Evolutionary conservation across 768 basidiomycete species (phyloP).

Genomic region (Podaxis pistillaris): DNA sequence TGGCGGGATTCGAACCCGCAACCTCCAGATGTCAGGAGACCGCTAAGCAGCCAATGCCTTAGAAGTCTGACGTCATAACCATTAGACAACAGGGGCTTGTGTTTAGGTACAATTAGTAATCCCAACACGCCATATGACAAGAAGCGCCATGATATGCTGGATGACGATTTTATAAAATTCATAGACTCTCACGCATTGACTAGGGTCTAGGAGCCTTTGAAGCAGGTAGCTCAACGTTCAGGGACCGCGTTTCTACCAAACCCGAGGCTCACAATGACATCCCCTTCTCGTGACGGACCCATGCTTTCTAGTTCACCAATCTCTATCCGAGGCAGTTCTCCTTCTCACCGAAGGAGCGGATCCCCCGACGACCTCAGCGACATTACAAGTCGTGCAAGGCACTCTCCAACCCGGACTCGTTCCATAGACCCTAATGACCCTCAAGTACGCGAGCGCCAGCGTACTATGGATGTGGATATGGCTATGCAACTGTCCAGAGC

Average conservation of each 20-base stretch:
- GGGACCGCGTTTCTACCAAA: not conserved
- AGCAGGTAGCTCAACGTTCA: not conserved
- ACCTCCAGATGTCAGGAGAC: constrained; percentile 60
- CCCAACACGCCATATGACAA: not conserved
- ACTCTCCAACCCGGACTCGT: constrained; percentile 61
- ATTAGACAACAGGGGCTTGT: constrained; percentile 80
- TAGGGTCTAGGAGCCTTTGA: not conserved
- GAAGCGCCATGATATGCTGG: not conserved
- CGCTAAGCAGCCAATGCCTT: constrained; percentile 20
- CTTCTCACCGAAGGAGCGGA: constrained; percentile 36
- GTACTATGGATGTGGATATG: constrained; percentile 94
- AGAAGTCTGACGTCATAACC: constrained; percentile 93
- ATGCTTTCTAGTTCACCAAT: constrained; percentile 40
- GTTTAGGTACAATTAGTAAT: not conserved
- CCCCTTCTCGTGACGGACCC: constrained; percentile 32
- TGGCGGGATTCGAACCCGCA: constrained; percentile 86
- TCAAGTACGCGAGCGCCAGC: constrained; percentile 80
- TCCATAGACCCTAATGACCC: constrained; percentile 71
- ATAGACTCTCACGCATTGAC: not conserved
- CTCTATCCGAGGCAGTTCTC: constrained; percentile 39
- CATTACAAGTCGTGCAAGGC: constrained; percentile 39
- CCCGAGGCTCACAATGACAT: constrained; percentile 30
- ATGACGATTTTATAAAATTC: not conserved
- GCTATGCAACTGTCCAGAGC: constrained; percentile 77
- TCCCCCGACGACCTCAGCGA: constrained; percentile 43